Evolutionary conservation across 495 filamentous ascomycete genomes (phyloP).

Genomic region (Penicillium cinerascens): DNA sequence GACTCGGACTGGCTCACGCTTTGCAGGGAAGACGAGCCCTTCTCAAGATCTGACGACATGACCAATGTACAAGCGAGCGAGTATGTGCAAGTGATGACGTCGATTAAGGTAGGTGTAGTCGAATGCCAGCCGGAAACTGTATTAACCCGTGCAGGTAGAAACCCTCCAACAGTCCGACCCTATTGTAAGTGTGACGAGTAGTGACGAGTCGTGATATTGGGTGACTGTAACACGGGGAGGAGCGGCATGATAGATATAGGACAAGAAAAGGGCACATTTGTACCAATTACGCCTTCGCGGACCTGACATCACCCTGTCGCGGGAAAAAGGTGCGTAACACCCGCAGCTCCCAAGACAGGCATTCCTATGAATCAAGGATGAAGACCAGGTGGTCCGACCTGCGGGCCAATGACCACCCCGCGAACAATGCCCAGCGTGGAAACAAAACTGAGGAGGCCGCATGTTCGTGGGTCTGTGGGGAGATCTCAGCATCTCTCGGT

Average conservation of each 20-base stretch:
- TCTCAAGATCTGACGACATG: slow-evolving; percentile 24
- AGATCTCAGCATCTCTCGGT: background rate
- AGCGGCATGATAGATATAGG: slow-evolving; percentile 27
- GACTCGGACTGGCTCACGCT: slow-evolving; percentile 16
- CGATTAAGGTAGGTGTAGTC: background rate
- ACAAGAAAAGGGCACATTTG: background rate
- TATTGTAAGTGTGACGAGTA: background rate
- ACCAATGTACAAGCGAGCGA: background rate
- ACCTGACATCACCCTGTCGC: slow-evolving; percentile 27
- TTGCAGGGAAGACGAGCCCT: slow-evolving; percentile 15
- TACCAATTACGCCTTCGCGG: slow-evolving; percentile 1
- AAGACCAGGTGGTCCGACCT: slow-evolving; percentile 4
- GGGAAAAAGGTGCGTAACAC: slow-evolving; percentile 16
- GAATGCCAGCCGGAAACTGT: background rate
- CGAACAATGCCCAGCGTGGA: background rate
- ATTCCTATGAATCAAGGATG: slow-evolving; percentile 29
- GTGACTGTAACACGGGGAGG: background rate
- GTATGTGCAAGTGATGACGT: background rate
- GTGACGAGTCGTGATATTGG: background rate
- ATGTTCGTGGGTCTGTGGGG: background rate
- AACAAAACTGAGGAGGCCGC: background rate
- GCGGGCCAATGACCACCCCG: slow-evolving; percentile 5
- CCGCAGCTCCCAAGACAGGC: slow-evolving; percentile 12
- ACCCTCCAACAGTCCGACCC: background rate
- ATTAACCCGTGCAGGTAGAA: background rate